Evolutionary conservation across 75 land plant species (phyloP).

Genomic region (Pinus tabuliformis): DNA sequence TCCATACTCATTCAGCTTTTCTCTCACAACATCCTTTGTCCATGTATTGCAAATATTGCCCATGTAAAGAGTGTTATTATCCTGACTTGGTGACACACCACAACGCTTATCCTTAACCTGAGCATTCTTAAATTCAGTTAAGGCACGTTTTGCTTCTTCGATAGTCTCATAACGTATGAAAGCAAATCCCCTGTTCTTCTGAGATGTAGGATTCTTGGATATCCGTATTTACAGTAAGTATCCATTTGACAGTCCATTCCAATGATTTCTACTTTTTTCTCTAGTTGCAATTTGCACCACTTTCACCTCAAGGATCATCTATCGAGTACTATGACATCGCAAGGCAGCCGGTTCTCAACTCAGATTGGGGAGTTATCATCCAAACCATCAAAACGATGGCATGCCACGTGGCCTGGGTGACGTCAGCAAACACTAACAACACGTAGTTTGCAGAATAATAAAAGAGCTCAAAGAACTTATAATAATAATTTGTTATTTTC

Average conservation of each 20-base stretch:
- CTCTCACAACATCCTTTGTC: conserved; percentile 37
- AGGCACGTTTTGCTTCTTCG: conserved; percentile 57
- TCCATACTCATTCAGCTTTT: conserved; percentile 21
- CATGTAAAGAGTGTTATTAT: conserved; percentile 35
- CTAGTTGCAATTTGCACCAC: conserved; percentile 4
- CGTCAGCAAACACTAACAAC: too few relatives aligned
- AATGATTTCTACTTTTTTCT: background rate
- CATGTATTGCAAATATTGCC: conserved; percentile 45
- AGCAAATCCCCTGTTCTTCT: conserved; percentile 66
- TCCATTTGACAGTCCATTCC: background rate
- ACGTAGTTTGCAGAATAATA: too few relatives aligned
- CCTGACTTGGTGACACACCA: conserved; percentile 34
- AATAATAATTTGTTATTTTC: too few relatives aligned
- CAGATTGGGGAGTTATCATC: conserved; percentile 8
- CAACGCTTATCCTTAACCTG: conserved; percentile 31
- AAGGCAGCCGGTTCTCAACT: background rate
- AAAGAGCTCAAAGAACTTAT: too few relatives aligned
- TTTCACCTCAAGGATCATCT: conserved; percentile 6
- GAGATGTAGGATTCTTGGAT: conserved; percentile 42
- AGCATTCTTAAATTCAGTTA: conserved; percentile 31
- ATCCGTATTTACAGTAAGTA: conserved; percentile 28
- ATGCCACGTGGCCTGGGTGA: background rate
- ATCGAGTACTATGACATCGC: background rate
- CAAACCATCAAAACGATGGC: conserved; percentile 5
- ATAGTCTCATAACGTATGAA: conserved; percentile 60